Percentiles rank a stretch among this genome's conserved stretches.
These are phyloP conservation scores for Wickerhamomyces ciferrii DNA, from an alignment of 805 yeast species.

Conservation along the genomic window DNA sequence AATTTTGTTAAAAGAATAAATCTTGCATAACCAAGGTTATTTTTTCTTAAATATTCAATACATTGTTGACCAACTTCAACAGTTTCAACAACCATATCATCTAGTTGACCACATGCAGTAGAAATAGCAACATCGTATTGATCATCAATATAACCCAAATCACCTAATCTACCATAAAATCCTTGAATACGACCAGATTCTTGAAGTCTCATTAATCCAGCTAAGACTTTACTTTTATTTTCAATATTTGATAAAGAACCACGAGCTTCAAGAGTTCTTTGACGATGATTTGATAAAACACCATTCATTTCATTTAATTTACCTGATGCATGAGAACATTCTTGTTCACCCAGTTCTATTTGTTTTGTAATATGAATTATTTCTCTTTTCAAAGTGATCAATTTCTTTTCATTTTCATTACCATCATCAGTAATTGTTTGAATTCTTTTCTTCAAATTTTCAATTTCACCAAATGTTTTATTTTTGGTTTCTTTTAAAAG, in stretches of 20 bases:
- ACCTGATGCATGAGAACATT: conserved; percentile 41
- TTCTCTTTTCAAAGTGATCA: conserved; percentile 42
- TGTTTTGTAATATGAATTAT: conserved; percentile 46
- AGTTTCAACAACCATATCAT: conserved; percentile 88
- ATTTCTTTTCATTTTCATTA: conserved; percentile 41
- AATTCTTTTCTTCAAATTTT: conserved; percentile 37
- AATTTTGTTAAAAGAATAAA: conserved; percentile 78
- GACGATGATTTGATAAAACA: conserved; percentile 49
- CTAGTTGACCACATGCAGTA: conserved; percentile 88
- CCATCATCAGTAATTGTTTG: conserved; percentile 42
- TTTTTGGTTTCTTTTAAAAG: conserved; percentile 44
- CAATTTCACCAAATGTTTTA: conserved; percentile 38
- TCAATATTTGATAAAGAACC: conserved; percentile 50
- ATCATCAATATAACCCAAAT: conserved; percentile 85
- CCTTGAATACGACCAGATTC: conserved; percentile 82
- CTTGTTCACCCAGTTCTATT: conserved; percentile 51
- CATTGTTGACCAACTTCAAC: conserved; percentile 69
- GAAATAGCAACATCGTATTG: conserved; percentile 90
- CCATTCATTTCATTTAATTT: conserved; percentile 50
- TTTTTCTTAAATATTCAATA: conserved; percentile 76
- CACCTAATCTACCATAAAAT: conserved; percentile 87
- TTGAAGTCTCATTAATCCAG: conserved; percentile 62
- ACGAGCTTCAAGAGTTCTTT: conserved; percentile 61
- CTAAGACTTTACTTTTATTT: conserved; percentile 68
- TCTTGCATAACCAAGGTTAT: conserved; percentile 82